Base-by-base conservation (phyloP, 2,329 filamentous ascomycete genomes). In the Ophiostoma australiae region DNA sequence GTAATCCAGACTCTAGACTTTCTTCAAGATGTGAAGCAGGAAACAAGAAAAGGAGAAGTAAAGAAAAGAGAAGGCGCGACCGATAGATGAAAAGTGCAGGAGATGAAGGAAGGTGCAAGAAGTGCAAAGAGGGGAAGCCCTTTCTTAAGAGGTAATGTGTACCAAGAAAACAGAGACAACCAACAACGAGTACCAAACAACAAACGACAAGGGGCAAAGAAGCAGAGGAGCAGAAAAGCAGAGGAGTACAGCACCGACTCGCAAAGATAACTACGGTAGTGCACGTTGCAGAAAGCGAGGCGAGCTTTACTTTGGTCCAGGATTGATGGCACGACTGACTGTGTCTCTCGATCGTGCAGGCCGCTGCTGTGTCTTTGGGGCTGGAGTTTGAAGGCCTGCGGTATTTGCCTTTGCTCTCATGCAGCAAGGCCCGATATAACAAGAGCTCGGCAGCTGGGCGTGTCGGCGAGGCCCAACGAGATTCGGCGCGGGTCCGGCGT, bases 271-370 rank as follows among this genome's bases (percentile, higher is more conserved):
- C 41, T 27, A 20, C 41, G 61, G 70, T 67, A 37, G 68, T 37
- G 70, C 70, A 71, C 58, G 70, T 71, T 69, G 70, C 70, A 70
- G 68, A 52, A 71, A 68, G 68, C 63, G 68, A 71, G 63, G 68
- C 63, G 68, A 71, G 48, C 41, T 61, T 55, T 39, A 39, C 20
- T 67, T 23, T 13, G 63, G 35, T 66, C 33, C 27, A 35, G 5
- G 48, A 67, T 70, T 11, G 48, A 69, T 71, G 44, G 37, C 70
- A 71, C 68, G 48, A 58, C 33, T 13, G n/a, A n/a, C n/a, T n/a
- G 68, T 69, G 68, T 67, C 58, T 71, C 68, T 67, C 63, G 70
- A 71, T 55, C 67, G 58, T 69, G 41, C 67, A 67, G 52, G 13
- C 11, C 58, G 67, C 41, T 13, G 58, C 17, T 17, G n/a, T 37